A percentile compares a stretch with the other conserved stretches of the same genome.
These are phyloP conservation scores for Tritrichomonas musculus DNA, from an alignment of 208 protist genomes.

Conservation along the genomic window DNA sequence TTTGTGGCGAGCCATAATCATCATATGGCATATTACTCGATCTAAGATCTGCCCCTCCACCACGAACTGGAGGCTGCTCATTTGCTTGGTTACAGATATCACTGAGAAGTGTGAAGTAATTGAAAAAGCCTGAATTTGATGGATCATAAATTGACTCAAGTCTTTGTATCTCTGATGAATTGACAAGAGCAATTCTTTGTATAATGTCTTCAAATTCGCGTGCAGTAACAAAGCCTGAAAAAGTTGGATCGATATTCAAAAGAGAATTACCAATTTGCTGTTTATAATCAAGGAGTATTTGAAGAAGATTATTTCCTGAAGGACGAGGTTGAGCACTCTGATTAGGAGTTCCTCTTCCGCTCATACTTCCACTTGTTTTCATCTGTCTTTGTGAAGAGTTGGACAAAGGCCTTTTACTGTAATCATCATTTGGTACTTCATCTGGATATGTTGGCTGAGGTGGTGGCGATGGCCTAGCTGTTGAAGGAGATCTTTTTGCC, in stretches of 20 bases:
- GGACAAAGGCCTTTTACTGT: too few relatives aligned
- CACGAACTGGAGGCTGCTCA: background rate
- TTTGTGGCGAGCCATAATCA: background rate
- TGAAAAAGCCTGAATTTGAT: background rate
- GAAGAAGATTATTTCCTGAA: background rate
- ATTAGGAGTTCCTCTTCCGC: background rate
- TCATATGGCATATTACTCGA: background rate
- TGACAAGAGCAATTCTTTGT: background rate
- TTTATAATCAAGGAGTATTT: background rate
- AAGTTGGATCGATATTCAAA: background rate
- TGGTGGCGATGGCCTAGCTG: too few relatives aligned
- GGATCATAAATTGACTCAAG: background rate
- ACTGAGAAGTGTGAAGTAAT: background rate
- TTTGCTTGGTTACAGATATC: background rate
- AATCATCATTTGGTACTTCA: too few relatives aligned
- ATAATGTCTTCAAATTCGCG: background rate
- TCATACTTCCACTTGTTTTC: too few relatives aligned
- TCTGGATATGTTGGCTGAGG: too few relatives aligned
- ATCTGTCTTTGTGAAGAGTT: too few relatives aligned
- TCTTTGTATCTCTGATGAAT: background rate
- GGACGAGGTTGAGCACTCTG: background rate
- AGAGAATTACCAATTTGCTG: background rate
- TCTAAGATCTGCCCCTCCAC: background rate
- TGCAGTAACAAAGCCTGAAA: background rate
- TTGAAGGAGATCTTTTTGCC: background rate